Conservation (phyloP, 164 flowering plant species). For the Macadamia tetraphylla region DNA sequence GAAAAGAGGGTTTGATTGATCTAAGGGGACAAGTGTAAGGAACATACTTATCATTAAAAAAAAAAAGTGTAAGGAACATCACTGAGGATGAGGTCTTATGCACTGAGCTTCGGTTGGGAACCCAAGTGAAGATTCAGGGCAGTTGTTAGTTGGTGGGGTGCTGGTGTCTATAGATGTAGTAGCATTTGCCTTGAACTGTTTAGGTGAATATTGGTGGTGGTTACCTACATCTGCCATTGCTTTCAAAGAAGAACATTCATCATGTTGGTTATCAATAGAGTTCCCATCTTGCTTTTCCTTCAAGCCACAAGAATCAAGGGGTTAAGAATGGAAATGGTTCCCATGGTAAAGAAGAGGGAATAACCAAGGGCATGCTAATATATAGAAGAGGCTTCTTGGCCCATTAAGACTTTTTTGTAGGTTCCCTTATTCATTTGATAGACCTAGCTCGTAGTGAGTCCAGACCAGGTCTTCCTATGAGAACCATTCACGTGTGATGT, state of each 20-base stretch:
- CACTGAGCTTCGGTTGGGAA: slow-evolving; percentile 14
- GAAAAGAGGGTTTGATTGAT: slow-evolving; percentile 3
- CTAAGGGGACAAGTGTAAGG: slow-evolving; percentile 10
- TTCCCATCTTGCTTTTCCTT: slow-evolving; percentile 18
- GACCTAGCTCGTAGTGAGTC: neutral
- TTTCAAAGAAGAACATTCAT: slow-evolving; percentile 24
- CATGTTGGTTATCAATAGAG: slow-evolving; percentile 13
- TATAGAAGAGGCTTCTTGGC: slow-evolving; percentile 32
- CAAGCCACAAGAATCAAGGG: slow-evolving; percentile 1
- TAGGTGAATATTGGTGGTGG: slow-evolving; percentile 7
- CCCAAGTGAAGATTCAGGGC: slow-evolving; percentile 16
- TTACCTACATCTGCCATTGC: slow-evolving; percentile 9
- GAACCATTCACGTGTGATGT: too few relatives aligned
- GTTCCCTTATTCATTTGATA: slow-evolving; percentile 25
- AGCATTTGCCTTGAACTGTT: slow-evolving; percentile 17
- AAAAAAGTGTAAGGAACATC: neutral
- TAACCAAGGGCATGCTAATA: slow-evolving; percentile 62
- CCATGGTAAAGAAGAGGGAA: slow-evolving; percentile 33
- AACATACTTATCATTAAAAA: neutral
- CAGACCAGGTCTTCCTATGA: too few relatives aligned
- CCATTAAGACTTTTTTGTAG: slow-evolving; percentile 9
- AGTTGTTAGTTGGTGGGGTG: slow-evolving; percentile 13
- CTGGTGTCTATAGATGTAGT: slow-evolving; percentile 16
- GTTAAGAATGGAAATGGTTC: slow-evolving; percentile 17
- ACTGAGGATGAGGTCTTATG: slow-evolving; percentile 15